A percentile compares a stretch with the other conserved stretches of the same genome.
Conservation (phyloP, 495 filamentous ascomycete genomes). For the Arthonia radiata region DNA sequence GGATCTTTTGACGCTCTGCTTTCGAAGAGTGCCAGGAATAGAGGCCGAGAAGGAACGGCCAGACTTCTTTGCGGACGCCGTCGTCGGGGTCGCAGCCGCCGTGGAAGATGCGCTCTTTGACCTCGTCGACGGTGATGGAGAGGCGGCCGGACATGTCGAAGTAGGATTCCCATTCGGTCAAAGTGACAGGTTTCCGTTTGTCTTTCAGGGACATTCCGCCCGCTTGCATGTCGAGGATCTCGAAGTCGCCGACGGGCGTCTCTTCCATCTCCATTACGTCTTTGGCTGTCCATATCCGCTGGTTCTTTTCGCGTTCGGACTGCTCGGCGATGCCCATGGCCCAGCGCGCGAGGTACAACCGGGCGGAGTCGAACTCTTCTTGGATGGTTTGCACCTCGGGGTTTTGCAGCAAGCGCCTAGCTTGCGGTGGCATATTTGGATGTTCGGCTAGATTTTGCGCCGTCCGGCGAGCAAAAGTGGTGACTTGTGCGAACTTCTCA, state of each 20-base stretch:
- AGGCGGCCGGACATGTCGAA: conserved; percentile 60
- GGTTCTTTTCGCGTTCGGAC: conserved; percentile 59
- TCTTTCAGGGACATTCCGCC: conserved; percentile 46
- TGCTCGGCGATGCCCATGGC: conserved; percentile 97
- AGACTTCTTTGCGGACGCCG: conserved; percentile 83
- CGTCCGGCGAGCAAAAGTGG: conserved; percentile 76
- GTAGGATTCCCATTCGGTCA: conserved; percentile 71
- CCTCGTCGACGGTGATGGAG: conserved; percentile 60
- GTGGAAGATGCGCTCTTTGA: conserved; percentile 90
- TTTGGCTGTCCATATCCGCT: conserved; percentile 75
- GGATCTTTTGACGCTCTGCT: conserved; percentile 54
- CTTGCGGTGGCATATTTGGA: conserved; percentile 63
- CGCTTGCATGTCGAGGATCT: conserved; percentile 65
- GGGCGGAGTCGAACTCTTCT: conserved; percentile 89
- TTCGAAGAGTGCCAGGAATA: conserved; percentile 69
- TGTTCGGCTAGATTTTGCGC: conserved; percentile 83
- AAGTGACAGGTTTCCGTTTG: conserved; percentile 44
- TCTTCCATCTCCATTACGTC: conserved; percentile 88
- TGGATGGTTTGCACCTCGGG: conserved; percentile 88
- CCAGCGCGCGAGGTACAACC: conserved; percentile 85
- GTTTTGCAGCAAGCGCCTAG: conserved; percentile 62
- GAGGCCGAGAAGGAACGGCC: conserved; percentile 81
- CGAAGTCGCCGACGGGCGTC: conserved; percentile 82
- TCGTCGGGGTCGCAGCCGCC: conserved; percentile 76
- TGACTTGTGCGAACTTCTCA: conserved; percentile 88